Percentiles rank a stretch among this genome's conserved stretches.
Conservation (phyloP, 306 rosid species). For the Inga oerstediana region DNA sequence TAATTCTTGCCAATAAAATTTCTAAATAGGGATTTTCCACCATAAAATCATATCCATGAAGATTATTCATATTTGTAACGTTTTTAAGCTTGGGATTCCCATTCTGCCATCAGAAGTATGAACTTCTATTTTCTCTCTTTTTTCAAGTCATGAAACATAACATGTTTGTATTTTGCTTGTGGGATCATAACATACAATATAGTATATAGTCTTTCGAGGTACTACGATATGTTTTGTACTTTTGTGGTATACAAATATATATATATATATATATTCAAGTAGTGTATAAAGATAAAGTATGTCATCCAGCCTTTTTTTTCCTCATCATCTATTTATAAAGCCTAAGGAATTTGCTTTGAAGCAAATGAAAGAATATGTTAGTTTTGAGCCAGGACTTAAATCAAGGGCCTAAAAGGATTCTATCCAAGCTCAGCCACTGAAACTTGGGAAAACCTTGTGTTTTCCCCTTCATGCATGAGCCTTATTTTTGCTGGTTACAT, state of each 20-base stretch:
- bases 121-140: background rate
- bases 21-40: too few relatives aligned
- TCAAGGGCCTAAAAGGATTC: background rate
- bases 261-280: background rate
- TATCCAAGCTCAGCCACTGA: background rate
- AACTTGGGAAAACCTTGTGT: background rate
- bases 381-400: constrained; percentile 12
- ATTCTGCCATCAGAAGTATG: background rate
- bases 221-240: background rate
- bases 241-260: background rate
- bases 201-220: background rate
- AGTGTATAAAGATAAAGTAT: constrained; percentile 11
- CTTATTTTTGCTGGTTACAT: constrained; percentile 26
- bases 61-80: background rate
- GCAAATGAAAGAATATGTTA: constrained; percentile 24
- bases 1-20: too few relatives aligned
- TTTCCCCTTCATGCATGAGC: constrained; percentile 17
- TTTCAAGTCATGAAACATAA: background rate
- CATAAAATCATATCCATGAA: background rate
- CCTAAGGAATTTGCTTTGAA: constrained; percentile 8
- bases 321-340: background rate
- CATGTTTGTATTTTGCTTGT: background rate
- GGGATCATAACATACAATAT: background rate
- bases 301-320: background rate
- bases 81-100: background rate